Evolutionary conservation across 768 basidiomycete species (phyloP).

Genomic region (Boletus insuetus): DNA sequence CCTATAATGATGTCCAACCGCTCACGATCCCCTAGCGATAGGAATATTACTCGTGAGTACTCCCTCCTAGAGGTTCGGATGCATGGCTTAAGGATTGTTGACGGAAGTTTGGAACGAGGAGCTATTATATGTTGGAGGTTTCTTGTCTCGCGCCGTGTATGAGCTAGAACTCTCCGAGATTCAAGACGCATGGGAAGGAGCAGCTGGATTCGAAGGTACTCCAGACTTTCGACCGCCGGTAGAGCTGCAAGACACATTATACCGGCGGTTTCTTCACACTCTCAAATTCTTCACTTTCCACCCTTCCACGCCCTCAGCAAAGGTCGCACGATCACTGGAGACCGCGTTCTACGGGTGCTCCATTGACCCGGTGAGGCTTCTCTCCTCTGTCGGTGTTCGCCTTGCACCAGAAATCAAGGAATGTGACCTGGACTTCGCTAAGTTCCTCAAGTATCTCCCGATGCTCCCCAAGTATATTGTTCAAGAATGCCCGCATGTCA

Average conservation of each 20-base stretch:
- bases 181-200: slow-evolving; percentile 20
- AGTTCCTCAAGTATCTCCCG: slow-evolving; percentile 75
- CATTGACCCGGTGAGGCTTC: too few relatives aligned
- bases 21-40: not conserved
- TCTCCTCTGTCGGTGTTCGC: too few relatives aligned
- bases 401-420: too few relatives aligned
- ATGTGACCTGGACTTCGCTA: slow-evolving; percentile 57
- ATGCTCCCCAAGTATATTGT: slow-evolving; percentile 60
- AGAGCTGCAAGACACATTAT: not conserved
- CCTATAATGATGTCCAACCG: not conserved
- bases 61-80: too few relatives aligned
- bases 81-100: too few relatives aligned
- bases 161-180: slow-evolving; percentile 72
- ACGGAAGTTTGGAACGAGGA: too few relatives aligned
- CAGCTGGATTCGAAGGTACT: slow-evolving; percentile 16
- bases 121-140: slow-evolving; percentile 32
- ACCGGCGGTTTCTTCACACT: slow-evolving; percentile 21
- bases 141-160: slow-evolving; percentile 37
- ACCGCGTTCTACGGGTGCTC: too few relatives aligned
- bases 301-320: too few relatives aligned
- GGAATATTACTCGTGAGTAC: not conserved
- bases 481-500: slow-evolving; percentile 50
- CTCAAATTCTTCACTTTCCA: too few relatives aligned
- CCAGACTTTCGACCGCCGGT: not conserved
- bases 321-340: too few relatives aligned